Conservation (phyloP, 306 rosid genomes). For the Mucuna pruriens region DNA sequence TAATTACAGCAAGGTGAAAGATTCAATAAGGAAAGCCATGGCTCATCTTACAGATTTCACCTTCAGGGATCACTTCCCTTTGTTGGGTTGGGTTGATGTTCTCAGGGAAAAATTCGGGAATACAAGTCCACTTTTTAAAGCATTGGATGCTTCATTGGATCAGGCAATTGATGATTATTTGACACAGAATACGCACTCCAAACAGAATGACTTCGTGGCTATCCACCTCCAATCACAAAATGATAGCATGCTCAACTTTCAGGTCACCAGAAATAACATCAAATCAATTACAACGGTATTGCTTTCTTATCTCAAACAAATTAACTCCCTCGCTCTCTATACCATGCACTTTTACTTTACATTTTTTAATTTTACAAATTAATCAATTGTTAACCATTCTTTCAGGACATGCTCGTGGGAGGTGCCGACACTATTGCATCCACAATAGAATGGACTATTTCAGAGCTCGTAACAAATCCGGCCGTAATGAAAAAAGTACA, state of each 20-base stretch:
- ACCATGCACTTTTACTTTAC: too few species aligned
- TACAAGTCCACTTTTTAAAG: slow-evolving; percentile 24
- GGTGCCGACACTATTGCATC: slow-evolving; percentile 38
- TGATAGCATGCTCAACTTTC: background rate
- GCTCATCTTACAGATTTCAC: slow-evolving; percentile 11
- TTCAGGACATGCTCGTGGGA: slow-evolving; percentile 60
- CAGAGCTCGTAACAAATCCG: slow-evolving; percentile 55
- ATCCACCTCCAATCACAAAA: slow-evolving; percentile 32
- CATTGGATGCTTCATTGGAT: slow-evolving; percentile 36
- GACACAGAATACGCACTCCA: background rate
- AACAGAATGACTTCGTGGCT: slow-evolving; percentile 37
- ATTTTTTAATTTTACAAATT: too few species aligned
- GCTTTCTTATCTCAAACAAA: too few species aligned
- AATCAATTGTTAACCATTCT: too few species aligned
- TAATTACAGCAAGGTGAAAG: background rate
- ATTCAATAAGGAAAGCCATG: slow-evolving; percentile 30
- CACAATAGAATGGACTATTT: slow-evolving; percentile 54
- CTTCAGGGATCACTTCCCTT: slow-evolving; percentile 43
- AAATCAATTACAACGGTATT: slow-evolving; percentile 37
- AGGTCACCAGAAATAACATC: slow-evolving; percentile 35
- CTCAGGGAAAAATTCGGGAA: background rate
- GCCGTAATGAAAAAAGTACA: slow-evolving; percentile 55
- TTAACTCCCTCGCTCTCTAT: too few species aligned
- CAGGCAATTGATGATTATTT: slow-evolving; percentile 18
- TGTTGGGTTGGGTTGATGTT: slow-evolving; percentile 44